phyloP scores from a whole-genome alignment of 2,329 filamentous ascomycete genomes.

The Aspergillus fumigatus region DNA sequence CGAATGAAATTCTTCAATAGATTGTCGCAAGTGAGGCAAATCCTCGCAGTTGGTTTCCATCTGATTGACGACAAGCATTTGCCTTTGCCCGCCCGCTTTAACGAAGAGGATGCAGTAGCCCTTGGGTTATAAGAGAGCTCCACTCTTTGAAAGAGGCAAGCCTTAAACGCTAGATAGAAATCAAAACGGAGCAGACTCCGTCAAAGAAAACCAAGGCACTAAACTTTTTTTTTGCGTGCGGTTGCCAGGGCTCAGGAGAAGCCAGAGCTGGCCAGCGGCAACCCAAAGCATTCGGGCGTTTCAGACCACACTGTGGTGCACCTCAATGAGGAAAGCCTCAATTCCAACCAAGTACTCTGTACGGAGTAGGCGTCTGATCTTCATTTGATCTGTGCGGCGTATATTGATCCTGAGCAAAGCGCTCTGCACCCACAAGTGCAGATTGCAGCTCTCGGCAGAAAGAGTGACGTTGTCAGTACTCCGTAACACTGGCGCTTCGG shows the following conservation, averaged over 20 bases:
- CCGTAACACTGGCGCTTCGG: neutral
- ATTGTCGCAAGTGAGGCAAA: neutral
- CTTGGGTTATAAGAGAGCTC: neutral
- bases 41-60: neutral
- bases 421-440: neutral
- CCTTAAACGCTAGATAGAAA: neutral
- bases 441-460: neutral
- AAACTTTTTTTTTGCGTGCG: neutral
- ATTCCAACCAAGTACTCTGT: neutral
- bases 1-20: neutral
- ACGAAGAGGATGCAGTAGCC: too few species aligned
- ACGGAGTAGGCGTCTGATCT: neutral
- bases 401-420: neutral
- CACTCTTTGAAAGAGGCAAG: neutral
- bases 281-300: neutral
- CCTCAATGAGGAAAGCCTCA: neutral
- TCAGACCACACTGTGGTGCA: neutral
- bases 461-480: neutral
- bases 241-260: neutral
- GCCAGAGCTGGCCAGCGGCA: neutral
- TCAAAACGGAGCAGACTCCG: neutral
- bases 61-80: neutral
- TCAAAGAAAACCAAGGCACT: neutral
- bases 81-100: too few species aligned
- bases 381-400: neutral